A percentile compares a stretch with the other conserved stretches of the same genome.
These are phyloP conservation scores for Myriangium duriaei DNA, from an alignment of 2,329 filamentous ascomycete species.

Conservation along the genomic window DNA sequence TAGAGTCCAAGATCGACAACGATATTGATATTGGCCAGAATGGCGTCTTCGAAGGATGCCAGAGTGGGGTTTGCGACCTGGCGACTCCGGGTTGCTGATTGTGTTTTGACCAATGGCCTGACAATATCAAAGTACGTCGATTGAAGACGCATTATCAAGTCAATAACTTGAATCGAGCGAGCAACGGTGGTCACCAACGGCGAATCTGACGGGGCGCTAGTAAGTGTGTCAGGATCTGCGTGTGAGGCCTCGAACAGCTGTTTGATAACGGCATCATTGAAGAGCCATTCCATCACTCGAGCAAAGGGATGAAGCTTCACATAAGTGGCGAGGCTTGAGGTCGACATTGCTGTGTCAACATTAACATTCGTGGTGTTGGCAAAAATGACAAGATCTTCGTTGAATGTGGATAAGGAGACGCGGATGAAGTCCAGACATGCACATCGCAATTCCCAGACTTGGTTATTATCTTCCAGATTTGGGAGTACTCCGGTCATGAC, in stretches of 20 bases:
- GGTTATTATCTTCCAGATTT: constrained; percentile 53
- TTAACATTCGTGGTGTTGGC: constrained; percentile 65
- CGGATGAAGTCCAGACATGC: constrained; percentile 76
- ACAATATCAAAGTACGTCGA: constrained; percentile 86
- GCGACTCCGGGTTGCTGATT: constrained; percentile 45
- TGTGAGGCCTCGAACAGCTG: constrained; percentile 68
- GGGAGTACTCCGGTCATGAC: constrained; percentile 39
- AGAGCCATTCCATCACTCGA: constrained; percentile 95
- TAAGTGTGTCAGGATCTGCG: constrained; percentile 60
- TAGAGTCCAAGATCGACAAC: constrained; percentile 77
- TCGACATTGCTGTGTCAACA: constrained; percentile 61
- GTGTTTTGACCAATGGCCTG: constrained; percentile 59
- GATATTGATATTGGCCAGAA: constrained; percentile 66
- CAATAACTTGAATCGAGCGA: constrained; percentile 71
- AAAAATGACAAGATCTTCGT: constrained; percentile 81
- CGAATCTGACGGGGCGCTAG: constrained; percentile 61
- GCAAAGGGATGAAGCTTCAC: constrained; percentile 83
- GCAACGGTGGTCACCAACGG: constrained; percentile 69
- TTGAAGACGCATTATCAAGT: constrained; percentile 72
- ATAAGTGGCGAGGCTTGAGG: constrained; percentile 66
- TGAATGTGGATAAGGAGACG: constrained; percentile 72
- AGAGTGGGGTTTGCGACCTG: constrained; percentile 64
- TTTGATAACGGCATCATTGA: constrained; percentile 77
- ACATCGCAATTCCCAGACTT: constrained; percentile 61
- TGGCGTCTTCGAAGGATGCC: constrained; percentile 81